Evolutionary conservation across 2,329 filamentous ascomycete genomes (phyloP), one percentile per base, ranked within the genome.

Genomic region (Botryotinia calthae): DNA sequence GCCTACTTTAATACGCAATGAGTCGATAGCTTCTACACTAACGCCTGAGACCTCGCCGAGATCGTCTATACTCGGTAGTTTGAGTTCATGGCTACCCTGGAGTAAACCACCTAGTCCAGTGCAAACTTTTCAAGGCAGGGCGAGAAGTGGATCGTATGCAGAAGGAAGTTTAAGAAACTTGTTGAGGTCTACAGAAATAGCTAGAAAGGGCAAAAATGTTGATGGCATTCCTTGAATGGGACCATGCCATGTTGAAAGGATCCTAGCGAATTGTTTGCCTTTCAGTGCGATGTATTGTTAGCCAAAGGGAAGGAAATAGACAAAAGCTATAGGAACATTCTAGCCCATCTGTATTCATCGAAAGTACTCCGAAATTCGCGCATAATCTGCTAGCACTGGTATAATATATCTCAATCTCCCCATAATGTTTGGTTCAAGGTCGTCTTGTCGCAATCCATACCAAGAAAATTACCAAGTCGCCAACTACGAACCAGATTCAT

Each of bases 91-190:
- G 80, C 71, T 83, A 28, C 77, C 78, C 1, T 80, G 77, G 75
- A 75, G 72, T 34, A 76, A 76, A 71, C n/a, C 68, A 46, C n/a
- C 65, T 62, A 28, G 51, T 56, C 40, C 65, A 20, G 70, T 74
- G 46, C 16, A 72, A 75, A 59, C 75, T 77, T 76, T 70, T 72
- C 75, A 58, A 73, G 78, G 74, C 72, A 77, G 71, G 68, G 69
- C 56, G 76, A 79, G 77, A 77, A 80, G 61, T 77, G 80, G 70
- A 84, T 85, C 74, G 0, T 84, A 87, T 77, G 88, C 88, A 1
- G 87, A 89, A 78, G 87, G 87, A 2, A 89, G 85, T 71, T 81
- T 90, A 34, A 83, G 87, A 71, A 84, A 87, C 59, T 78, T 90
- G 28, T 80, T 90, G 18, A 86, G 82, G 75, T 79, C 79, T 9